Evolutionary conservation across 495 filamentous ascomycete species (phyloP).

Genomic region (Podospora conica): DNA sequence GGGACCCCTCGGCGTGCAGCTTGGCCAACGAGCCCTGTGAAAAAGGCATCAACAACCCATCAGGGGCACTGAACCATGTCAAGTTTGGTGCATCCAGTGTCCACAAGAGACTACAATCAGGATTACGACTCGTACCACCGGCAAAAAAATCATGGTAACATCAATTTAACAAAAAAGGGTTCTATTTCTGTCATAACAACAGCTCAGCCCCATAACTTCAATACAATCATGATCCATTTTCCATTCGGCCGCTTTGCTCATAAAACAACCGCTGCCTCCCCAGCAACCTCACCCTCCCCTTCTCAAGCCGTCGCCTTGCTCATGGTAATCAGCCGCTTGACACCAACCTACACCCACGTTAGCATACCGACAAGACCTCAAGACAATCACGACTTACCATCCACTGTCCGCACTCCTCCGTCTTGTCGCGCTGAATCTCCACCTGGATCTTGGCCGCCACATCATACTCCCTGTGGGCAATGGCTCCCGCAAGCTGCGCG

Average conservation of each 20-base stretch:
- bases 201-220: not conserved
- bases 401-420: slow-evolving; percentile 85
- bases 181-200: not conserved
- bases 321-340: slow-evolving; percentile 89
- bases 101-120: too few relatives aligned
- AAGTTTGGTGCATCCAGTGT: too few relatives aligned
- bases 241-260: not conserved
- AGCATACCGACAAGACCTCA: not conserved
- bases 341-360: slow-evolving; percentile 59
- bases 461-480: slow-evolving; percentile 68
- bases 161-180: not conserved
- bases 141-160: not conserved
- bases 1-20: not conserved
- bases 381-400: slow-evolving; percentile 61
- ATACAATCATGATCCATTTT: not conserved
- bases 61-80: too few relatives aligned
- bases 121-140: not conserved
- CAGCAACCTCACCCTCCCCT: not conserved
- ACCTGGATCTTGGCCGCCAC: slow-evolving; percentile 69
- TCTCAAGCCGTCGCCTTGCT: slow-evolving; percentile 63
- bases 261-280: not conserved
- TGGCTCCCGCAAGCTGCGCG: slow-evolving; percentile 55
- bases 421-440: slow-evolving; percentile 75
- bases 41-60: not conserved
- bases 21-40: too few relatives aligned